Evolutionary conservation across 2,329 filamentous ascomycete species (phyloP).

Genomic region (Chlorencoelia australis): DNA sequence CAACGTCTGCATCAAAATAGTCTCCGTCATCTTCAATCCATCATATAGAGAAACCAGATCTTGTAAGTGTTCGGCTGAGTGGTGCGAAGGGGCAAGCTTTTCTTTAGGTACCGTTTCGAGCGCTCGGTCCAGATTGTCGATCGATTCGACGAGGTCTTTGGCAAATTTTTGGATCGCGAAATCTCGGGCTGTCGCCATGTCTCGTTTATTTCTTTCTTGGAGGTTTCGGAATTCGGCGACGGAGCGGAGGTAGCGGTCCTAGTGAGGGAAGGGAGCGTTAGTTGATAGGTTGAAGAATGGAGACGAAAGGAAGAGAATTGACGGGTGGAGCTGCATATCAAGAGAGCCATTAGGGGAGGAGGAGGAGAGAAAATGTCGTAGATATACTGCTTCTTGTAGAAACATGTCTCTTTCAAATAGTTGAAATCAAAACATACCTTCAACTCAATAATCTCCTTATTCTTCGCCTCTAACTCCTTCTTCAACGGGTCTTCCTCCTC

Average conservation of each 20-base stretch:
- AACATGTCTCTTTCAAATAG: too few species aligned
- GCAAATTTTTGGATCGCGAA: conserved; percentile 94
- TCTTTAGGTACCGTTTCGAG: conserved; percentile 67
- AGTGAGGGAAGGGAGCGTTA: too few species aligned
- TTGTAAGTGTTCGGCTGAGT: conserved; percentile 45
- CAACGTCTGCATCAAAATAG: conserved; percentile 75
- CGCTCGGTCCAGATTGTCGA: conserved; percentile 96
- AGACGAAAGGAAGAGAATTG: too few species aligned
- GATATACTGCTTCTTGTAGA: too few species aligned
- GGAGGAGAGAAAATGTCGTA: too few species aligned
- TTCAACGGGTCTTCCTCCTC: conserved; percentile 40
- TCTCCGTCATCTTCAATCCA: conserved; percentile 91
- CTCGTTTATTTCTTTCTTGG: conserved; percentile 85
- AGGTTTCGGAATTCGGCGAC: conserved; percentile 97
- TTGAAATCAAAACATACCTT: conserved; percentile 51
- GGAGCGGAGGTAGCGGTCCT: conserved; percentile 93
- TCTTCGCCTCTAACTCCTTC: conserved; percentile 62
- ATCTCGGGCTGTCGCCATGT: conserved; percentile 76
- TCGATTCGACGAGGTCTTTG: conserved; percentile 84
- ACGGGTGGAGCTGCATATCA: too few species aligned
- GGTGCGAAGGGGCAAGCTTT: conserved; percentile 47
- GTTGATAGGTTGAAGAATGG: too few species aligned
- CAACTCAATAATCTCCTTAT: conserved; percentile 66
- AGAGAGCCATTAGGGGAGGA: too few species aligned
- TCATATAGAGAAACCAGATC: conserved; percentile 76